Evolutionary conservation across 371 early-diverging fungal genomes (phyloP).

Genomic region (Lichtheimia hyalospora): DNA sequence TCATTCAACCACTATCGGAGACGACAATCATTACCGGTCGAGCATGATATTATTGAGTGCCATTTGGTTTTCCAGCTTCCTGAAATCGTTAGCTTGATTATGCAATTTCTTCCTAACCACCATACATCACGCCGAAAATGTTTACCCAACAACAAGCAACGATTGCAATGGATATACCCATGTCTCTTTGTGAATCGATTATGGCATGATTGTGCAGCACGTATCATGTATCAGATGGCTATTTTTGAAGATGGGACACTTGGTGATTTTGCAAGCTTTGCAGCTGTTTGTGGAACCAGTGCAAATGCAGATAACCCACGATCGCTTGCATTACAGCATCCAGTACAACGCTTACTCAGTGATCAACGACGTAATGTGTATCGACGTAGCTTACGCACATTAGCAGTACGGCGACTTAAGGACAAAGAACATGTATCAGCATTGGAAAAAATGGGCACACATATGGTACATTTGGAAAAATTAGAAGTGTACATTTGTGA

Average conservation of each 20-base stretch:
- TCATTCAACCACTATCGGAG: background rate
- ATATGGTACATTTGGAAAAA: slow-evolving; percentile 20
- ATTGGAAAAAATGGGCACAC: slow-evolving; percentile 21
- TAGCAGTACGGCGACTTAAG: slow-evolving; percentile 40
- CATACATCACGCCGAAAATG: too few species aligned
- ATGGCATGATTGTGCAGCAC: slow-evolving; percentile 42
- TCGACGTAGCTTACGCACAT: slow-evolving; percentile 28
- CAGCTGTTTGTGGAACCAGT: slow-evolving; percentile 1
- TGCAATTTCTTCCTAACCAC: slow-evolving; percentile 10
- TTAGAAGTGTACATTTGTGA: slow-evolving; percentile 59
- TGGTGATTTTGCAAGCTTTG: slow-evolving; percentile 14
- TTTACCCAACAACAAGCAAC: slow-evolving; percentile 6
- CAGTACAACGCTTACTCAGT: too few species aligned
- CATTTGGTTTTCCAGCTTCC: slow-evolving; percentile 32
- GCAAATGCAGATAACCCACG: too few species aligned
- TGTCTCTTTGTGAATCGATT: slow-evolving; percentile 40
- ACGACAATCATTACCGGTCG: background rate
- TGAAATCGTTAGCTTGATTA: slow-evolving; percentile 37
- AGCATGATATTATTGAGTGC: background rate
- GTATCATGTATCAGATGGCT: slow-evolving; percentile 31
- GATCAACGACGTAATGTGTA: slow-evolving; percentile 12
- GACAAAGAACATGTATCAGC: slow-evolving; percentile 30
- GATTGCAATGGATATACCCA: slow-evolving; percentile 21
- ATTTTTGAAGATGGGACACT: slow-evolving; percentile 32
- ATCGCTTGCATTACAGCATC: too few species aligned